Conservation (phyloP, 139 green algal species). For the Ettlia oleoabundans region DNA sequence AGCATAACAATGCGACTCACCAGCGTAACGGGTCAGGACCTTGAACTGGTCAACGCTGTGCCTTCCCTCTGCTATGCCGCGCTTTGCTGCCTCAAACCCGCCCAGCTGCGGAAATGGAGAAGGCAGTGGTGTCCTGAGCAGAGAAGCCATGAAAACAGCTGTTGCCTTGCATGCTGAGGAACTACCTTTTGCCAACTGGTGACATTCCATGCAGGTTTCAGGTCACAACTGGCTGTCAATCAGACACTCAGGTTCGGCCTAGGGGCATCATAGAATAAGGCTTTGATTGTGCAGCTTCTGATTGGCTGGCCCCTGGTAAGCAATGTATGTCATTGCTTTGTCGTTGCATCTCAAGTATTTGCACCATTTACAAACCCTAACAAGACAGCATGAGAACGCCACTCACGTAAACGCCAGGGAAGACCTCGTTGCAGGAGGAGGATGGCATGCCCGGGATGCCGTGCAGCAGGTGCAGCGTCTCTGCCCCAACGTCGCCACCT, state of each 20-base stretch:
- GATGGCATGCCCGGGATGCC: constrained; percentile 53
- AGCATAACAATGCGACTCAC: neutral
- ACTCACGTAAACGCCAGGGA: constrained; percentile 30
- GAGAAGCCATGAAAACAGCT: neutral
- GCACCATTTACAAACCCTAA: too few relatives aligned
- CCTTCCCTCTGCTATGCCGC: constrained; percentile 37
- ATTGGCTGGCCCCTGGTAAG: too few relatives aligned
- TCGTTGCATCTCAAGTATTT: too few relatives aligned
- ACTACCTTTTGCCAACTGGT: too few relatives aligned
- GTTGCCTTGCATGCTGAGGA: too few relatives aligned
- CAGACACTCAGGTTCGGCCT: too few relatives aligned
- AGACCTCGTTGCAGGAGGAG: constrained; percentile 43
- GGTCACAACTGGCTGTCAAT: too few relatives aligned
- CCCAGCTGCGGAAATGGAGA: neutral
- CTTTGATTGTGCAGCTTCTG: too few relatives aligned
- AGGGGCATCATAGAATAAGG: too few relatives aligned
- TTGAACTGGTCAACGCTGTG: constrained; percentile 55
- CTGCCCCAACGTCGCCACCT: constrained; percentile 80
- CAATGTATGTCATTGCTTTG: neutral
- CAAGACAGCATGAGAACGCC: neutral
- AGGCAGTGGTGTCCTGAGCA: too few relatives aligned
- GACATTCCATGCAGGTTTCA: too few relatives aligned
- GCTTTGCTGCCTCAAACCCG: constrained; percentile 36
- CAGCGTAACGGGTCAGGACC: constrained; percentile 65
- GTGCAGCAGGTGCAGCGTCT: constrained; percentile 76